phyloP scores from a whole-genome alignment of 371 early-diverging fungal species.

The Mucor indicus region DNA sequence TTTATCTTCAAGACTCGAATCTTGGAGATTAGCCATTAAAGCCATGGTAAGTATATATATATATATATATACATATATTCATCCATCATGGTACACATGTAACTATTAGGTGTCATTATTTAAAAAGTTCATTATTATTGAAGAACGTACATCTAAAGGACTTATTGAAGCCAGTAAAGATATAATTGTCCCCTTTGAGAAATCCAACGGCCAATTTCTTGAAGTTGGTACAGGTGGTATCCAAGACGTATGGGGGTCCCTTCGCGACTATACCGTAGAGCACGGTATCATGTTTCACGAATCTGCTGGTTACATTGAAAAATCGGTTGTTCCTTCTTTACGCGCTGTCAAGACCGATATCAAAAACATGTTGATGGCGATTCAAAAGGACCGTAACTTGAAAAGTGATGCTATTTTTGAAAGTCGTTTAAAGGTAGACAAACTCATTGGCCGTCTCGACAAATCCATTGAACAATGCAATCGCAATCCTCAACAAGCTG shows the following conservation, averaged over 20 bases:
- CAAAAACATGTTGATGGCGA: conserved; percentile 26
- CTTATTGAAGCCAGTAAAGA: conserved; percentile 20
- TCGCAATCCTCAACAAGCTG: conserved; percentile 24
- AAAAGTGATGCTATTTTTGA: conserved; percentile 29
- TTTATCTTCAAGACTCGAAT: conserved; percentile 23
- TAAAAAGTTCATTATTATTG: conserved; percentile 28
- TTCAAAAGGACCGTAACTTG: conserved; percentile 32
- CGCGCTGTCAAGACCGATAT: conserved; percentile 37
- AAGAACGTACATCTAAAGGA: conserved; percentile 24
- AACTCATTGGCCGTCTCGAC: conserved; percentile 24
- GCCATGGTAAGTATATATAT: conserved; percentile 23
- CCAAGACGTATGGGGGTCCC: conserved; percentile 42
- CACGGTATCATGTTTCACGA: conserved; percentile 40
- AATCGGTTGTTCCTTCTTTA: conserved; percentile 33
- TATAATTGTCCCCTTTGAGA: conserved; percentile 26
- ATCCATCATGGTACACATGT: no score
- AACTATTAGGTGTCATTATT: conserved; percentile 33
- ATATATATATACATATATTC: background rate
- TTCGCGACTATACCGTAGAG: conserved; percentile 38
- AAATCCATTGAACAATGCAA: conserved; percentile 18
- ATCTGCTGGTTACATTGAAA: conserved; percentile 29
- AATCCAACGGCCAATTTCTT: conserved; percentile 33
- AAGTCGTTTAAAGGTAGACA: conserved; percentile 28
- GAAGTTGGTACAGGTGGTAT: conserved; percentile 33
- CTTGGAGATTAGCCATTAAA: conserved; percentile 40